Percentiles rank a stretch among this genome's conserved stretches.
These are phyloP conservation scores for Fomitopsis palustris DNA, from an alignment of 1,284 basidiomycete genomes.

Conservation along the genomic window DNA sequence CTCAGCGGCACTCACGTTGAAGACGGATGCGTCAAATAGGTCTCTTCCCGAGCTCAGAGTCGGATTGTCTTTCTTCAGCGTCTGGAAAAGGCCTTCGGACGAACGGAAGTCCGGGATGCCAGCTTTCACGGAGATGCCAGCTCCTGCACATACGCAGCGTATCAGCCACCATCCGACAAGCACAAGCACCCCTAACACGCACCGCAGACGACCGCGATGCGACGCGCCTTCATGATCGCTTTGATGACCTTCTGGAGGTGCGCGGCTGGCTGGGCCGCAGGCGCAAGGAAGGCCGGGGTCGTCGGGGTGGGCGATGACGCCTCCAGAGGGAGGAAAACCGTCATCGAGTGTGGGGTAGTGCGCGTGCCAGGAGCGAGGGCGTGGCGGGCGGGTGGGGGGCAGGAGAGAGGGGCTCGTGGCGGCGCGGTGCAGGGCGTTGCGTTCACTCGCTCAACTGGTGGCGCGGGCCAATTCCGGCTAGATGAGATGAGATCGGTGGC, in stretches of 20 bases:
- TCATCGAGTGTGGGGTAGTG: constrained; percentile 22
- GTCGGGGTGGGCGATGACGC: constrained; percentile 25
- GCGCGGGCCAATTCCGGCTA: neutral
- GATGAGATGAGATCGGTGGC: constrained; percentile 3
- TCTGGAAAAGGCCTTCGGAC: constrained; percentile 77
- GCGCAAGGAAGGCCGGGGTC: constrained; percentile 35
- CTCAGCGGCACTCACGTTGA: constrained; percentile 61
- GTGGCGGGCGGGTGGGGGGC: neutral
- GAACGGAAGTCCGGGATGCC: constrained; percentile 94
- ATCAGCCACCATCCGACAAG: constrained; percentile 3
- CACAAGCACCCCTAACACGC: constrained; percentile 27
- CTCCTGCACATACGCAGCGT: constrained; percentile 51
- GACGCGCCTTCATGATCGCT: constrained; percentile 72
- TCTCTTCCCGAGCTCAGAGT: constrained; percentile 80
- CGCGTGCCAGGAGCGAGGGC: neutral
- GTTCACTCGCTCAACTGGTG: neutral
- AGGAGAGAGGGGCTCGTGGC: neutral
- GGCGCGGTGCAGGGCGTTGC: constrained; percentile 3
- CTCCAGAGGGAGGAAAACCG: constrained; percentile 33
- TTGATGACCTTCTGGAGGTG: constrained; percentile 54
- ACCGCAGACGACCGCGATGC: constrained; percentile 87
- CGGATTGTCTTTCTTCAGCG: constrained; percentile 76
- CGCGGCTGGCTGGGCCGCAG: constrained; percentile 31
- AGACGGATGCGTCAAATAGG: constrained; percentile 88
- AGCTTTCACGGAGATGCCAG: constrained; percentile 88